Evolutionary conservation across 257 asterid genomes (phyloP), one percentile per base, ranked within the genome.

Genomic region (Gentiana straminea): DNA sequence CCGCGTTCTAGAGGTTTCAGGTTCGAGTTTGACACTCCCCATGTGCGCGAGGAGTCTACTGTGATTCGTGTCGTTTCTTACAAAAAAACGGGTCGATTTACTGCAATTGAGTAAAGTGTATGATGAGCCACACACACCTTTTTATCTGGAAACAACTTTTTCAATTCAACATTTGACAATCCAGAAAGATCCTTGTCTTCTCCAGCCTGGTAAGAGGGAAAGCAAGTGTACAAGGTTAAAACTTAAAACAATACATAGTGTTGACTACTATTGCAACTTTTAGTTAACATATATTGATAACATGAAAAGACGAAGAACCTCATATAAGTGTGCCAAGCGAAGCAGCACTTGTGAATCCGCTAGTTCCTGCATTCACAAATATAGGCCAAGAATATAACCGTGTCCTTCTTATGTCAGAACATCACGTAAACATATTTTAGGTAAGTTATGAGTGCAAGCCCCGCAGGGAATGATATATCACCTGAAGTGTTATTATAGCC

Each of bases 251-350:
- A 33, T 12, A 53, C 58, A 53, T 34, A 4, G 0, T n/a, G 41
- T 33, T 53, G 39, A 4, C 24, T 24, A 24, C 24, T 24, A 53
- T 5, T 41, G 46, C 7, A 10, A 10, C 46, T 7, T 41, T 41
- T 5, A 10, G 10, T 10, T 41, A 5, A 10, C 2, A 13, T 5
- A 41, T 5, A 41, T 41, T 15, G 34, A 51, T 33, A 3, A 8
- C 46, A 3, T 1, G 46, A 41, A 41, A 4, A 41, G 46, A 41
- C 9, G 54, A 38, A 55, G 55, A 77, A 89, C 97, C 97, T 90
- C 97, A 54, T 80, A 90, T 79, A 90, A 57, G 75, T 90, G 98
- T 35, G 96, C 96, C 79, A 90, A 71, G 0, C 98, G 95, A 15
- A 90, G 77, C 57, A 90, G 84, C 51, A 79, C 85, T 4, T 52